Conservation (phyloP, 768 basidiomycete genomes). For the Zangia roseola region DNA sequence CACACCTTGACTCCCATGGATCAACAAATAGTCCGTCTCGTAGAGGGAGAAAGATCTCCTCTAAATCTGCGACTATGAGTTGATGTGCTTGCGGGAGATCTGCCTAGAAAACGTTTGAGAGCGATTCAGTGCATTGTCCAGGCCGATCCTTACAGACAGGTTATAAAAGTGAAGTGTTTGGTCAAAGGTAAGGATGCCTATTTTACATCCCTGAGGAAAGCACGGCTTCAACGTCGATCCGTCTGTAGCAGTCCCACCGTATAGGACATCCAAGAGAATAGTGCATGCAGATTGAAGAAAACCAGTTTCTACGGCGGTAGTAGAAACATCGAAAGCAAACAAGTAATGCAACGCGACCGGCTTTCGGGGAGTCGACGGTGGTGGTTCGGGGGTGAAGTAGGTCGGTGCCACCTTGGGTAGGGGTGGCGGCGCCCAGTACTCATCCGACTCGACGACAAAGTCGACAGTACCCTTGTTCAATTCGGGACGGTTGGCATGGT, state of each 20-base stretch:
- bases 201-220: slow-evolving; percentile 50
- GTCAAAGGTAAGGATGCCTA: slow-evolving; percentile 88
- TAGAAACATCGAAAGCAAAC: slow-evolving; percentile 87
- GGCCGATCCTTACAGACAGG: slow-evolving; percentile 61
- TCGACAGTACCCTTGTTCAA: slow-evolving; percentile 90
- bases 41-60: slow-evolving; percentile 89
- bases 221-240: slow-evolving; percentile 46
- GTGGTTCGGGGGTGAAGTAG: slow-evolving; percentile 52
- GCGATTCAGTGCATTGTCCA: slow-evolving; percentile 5
- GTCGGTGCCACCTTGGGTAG: slow-evolving; percentile 50
- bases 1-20: slow-evolving; percentile 67
- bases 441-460: slow-evolving; percentile 68
- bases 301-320: slow-evolving; percentile 64
- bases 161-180: slow-evolving; percentile 83
- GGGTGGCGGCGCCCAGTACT: slow-evolving; percentile 84
- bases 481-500: slow-evolving; percentile 81
- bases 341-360: slow-evolving; percentile 73
- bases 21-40: slow-evolving; percentile 73
- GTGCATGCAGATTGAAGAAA: slow-evolving; percentile 67
- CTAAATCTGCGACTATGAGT: slow-evolving; percentile 83
- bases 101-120: slow-evolving; percentile 34
- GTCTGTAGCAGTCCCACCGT: slow-evolving; percentile 46
- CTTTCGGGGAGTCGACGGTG: slow-evolving; percentile 42
- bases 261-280: slow-evolving; percentile 61
- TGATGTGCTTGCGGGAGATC: slow-evolving; percentile 55